Conservation (phyloP, 306 rosid species). For the Cicer arietinum region DNA sequence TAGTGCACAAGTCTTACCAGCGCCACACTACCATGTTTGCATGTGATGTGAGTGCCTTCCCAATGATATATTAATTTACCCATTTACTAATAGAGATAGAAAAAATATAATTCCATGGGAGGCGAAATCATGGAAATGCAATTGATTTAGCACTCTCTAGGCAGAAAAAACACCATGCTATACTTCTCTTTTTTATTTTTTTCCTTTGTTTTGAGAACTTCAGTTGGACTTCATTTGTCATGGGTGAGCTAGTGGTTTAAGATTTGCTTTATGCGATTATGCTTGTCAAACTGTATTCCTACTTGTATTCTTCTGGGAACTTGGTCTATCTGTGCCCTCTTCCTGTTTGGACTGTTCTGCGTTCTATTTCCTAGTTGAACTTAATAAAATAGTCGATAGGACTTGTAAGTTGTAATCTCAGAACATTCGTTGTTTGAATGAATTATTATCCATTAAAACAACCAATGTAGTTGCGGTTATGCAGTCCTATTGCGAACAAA, state of each 20-base stretch:
- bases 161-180: background rate
- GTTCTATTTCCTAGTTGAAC: conserved; percentile 28
- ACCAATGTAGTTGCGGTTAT: background rate
- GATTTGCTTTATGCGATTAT: background rate
- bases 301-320: background rate
- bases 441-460: background rate
- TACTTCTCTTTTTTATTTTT: background rate
- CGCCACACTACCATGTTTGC: no score
- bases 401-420: background rate
- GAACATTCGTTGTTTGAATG: background rate
- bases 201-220: background rate
- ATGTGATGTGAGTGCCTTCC: background rate
- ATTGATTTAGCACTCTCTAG: background rate
- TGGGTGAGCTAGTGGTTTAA: background rate
- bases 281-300: background rate
- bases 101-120: background rate
- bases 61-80: background rate
- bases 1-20: background rate
- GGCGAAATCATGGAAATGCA: background rate
- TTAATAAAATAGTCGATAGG: background rate
- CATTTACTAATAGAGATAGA: background rate
- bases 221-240: background rate
- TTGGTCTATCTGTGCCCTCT: background rate
- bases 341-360: background rate
- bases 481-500: background rate